Percentiles rank a stretch among this genome's conserved stretches.
These are phyloP conservation scores for Triticum dicoccoides DNA, from an alignment of 176 grass and related monocot genomes.

Conservation along the genomic window DNA sequence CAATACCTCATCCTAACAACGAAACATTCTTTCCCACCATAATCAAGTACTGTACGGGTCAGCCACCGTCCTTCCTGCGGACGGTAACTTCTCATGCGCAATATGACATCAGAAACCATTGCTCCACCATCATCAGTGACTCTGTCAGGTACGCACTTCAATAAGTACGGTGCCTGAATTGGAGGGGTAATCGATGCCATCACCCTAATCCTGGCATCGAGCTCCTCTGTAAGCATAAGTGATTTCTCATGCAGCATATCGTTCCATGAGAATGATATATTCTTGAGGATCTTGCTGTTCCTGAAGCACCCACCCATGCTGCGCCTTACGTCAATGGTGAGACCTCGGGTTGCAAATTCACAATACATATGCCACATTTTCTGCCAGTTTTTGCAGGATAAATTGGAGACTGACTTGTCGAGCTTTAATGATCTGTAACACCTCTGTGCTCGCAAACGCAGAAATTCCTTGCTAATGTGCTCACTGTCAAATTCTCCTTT, in stretches of 20 bases:
- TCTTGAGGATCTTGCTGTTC: constrained; percentile 60
- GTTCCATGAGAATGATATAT: constrained; percentile 71
- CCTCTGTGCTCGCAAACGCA: constrained; percentile 56
- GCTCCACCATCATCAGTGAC: constrained; percentile 90
- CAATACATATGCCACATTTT: constrained; percentile 77
- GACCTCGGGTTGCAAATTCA: constrained; percentile 78
- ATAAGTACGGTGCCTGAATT: constrained; percentile 76
- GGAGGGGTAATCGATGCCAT: constrained; percentile 81
- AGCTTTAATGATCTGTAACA: constrained; percentile 84
- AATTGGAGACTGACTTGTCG: constrained; percentile 36
- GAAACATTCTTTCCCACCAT: constrained; percentile 80
- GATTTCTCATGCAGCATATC: constrained; percentile 65
- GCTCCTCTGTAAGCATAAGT: constrained; percentile 35
- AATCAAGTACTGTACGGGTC: constrained; percentile 85
- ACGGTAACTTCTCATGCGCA: constrained; percentile 64
- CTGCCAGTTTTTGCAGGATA: constrained; percentile 67
- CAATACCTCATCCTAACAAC: constrained; percentile 75
- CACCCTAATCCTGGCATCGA: constrained; percentile 43
- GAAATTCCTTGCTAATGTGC: constrained; percentile 39
- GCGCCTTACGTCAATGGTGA: constrained; percentile 57
- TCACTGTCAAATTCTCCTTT: constrained; percentile 65
- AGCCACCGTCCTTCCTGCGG: constrained; percentile 93
- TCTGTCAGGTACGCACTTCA: constrained; percentile 89
- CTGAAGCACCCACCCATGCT: constrained; percentile 48
- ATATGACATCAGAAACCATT: constrained; percentile 95